These are phyloP conservation scores for Tagetes patula DNA, from an alignment of 129 eudicot species.

Conservation along the genomic window DNA sequence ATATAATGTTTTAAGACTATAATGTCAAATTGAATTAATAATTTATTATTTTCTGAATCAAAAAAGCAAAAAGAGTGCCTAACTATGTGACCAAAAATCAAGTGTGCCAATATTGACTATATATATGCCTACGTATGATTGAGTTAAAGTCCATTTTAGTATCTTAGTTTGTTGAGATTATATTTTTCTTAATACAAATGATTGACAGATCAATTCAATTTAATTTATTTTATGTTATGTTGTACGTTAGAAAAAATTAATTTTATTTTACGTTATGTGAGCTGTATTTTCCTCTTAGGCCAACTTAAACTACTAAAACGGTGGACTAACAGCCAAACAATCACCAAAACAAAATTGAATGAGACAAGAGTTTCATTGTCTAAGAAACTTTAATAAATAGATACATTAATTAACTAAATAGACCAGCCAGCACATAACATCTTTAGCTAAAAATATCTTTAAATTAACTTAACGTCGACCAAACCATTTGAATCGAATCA, in stretches of 20 bases:
- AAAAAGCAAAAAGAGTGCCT: background rate
- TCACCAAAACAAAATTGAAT: background rate
- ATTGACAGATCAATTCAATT: constrained; percentile 16
- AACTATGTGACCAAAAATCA: constrained; percentile 13
- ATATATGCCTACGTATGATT: background rate
- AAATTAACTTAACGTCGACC: too few relatives aligned
- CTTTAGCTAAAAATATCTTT: background rate
- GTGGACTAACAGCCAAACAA: background rate
- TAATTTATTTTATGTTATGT: background rate
- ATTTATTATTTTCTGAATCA: background rate
- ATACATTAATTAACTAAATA: background rate
- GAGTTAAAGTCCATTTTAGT: constrained; percentile 23
- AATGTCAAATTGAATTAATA: background rate
- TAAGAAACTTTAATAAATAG: background rate
- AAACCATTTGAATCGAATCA: too few relatives aligned
- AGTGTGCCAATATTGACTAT: constrained; percentile 30
- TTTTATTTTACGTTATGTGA: constrained; percentile 8
- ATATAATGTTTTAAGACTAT: background rate
- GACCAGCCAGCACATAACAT: background rate
- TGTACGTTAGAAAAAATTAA: background rate
- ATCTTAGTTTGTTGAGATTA: constrained; percentile 11
- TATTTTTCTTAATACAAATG: background rate
- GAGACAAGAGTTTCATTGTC: background rate
- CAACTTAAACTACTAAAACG: background rate
- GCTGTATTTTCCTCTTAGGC: constrained; percentile 17